phyloP scores from a whole-genome alignment of 345 rosid species.

The Pugionium cornutum region DNA sequence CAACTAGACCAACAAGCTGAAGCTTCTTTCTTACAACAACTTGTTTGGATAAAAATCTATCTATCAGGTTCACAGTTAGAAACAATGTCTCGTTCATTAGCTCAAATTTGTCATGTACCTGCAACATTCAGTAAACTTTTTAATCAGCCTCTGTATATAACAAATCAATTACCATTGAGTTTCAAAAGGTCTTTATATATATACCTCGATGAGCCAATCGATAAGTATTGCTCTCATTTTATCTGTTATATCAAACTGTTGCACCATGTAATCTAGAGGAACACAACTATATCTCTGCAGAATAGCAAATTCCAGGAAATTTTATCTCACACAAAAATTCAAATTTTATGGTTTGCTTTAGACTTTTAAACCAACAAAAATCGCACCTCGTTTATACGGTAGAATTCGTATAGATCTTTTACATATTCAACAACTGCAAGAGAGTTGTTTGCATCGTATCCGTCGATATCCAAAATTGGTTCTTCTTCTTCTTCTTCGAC shows the following conservation, averaged over 20 bases:
- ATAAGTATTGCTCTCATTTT: constrained; percentile 93
- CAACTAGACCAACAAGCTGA: constrained; percentile 62
- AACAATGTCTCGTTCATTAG: constrained; percentile 59
- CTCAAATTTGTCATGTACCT: constrained; percentile 67
- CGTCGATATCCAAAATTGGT: constrained; percentile 68
- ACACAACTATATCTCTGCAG: constrained; percentile 64
- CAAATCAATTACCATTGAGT: not conserved
- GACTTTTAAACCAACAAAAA: not conserved
- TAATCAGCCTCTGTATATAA: not conserved
- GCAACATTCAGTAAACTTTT: not conserved
- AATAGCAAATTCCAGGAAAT: not conserved
- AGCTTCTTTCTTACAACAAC: constrained; percentile 51
- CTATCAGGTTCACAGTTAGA: constrained; percentile 59
- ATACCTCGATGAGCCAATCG: constrained; percentile 99
- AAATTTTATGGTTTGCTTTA: not conserved
- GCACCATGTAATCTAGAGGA: constrained; percentile 58
- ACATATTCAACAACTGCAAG: constrained; percentile 78
- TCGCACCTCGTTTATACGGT: constrained; percentile 74
- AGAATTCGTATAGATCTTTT: constrained; percentile 60
- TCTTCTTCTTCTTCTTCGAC: constrained; percentile 46
- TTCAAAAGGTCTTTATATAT: constrained; percentile 1
- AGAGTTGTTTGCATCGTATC: constrained; percentile 61
- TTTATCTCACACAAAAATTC: not conserved
- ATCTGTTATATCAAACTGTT: constrained; percentile 76
- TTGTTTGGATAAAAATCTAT: constrained; percentile 51